phyloP scores from a whole-genome alignment of 192 early-diverging fungal genomes.

The Entomortierella lignicola region DNA sequence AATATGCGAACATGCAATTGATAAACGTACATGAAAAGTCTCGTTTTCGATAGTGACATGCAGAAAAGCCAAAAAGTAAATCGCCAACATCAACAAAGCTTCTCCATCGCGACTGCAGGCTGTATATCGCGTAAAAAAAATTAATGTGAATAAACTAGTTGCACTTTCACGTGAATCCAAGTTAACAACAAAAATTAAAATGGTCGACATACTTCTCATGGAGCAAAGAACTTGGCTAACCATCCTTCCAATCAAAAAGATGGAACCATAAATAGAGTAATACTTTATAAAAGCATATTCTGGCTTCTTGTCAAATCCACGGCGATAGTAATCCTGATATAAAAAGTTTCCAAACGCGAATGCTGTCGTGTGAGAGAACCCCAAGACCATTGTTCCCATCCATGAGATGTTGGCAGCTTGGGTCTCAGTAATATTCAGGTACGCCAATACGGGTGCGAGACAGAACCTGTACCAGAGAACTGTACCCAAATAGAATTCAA shows the following conservation, averaged over 20 bases:
- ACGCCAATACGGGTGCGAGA: slow-evolving; percentile 29
- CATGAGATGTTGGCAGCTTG: slow-evolving; percentile 23
- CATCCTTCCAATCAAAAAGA: slow-evolving; percentile 50
- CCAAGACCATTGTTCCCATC: slow-evolving; percentile 45
- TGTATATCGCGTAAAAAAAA: background rate
- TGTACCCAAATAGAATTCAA: slow-evolving; percentile 47
- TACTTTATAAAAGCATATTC: slow-evolving; percentile 53
- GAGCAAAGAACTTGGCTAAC: slow-evolving; percentile 45
- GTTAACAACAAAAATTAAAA: background rate
- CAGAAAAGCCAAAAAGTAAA: slow-evolving; percentile 52
- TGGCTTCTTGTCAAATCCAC: slow-evolving; percentile 48
- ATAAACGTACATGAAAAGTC: slow-evolving; percentile 38
- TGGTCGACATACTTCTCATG: slow-evolving; percentile 43
- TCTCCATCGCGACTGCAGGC: slow-evolving; percentile 50
- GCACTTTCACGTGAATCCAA: no score
- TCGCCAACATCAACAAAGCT: slow-evolving; percentile 43
- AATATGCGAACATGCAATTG: no score
- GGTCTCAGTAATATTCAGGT: slow-evolving; percentile 27
- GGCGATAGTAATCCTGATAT: slow-evolving; percentile 49
- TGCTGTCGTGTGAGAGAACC: slow-evolving; percentile 51
- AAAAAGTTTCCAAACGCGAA: slow-evolving; percentile 49
- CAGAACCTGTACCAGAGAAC: slow-evolving; percentile 51
- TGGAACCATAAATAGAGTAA: slow-evolving; percentile 52
- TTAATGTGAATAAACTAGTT: background rate
- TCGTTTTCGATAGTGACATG: slow-evolving; percentile 53